A percentile compares a stretch with the other conserved stretches of the same genome.
phyloP scores from a whole-genome alignment of 192 early-diverging fungal species.

The Linnemannia hyalina region DNA sequence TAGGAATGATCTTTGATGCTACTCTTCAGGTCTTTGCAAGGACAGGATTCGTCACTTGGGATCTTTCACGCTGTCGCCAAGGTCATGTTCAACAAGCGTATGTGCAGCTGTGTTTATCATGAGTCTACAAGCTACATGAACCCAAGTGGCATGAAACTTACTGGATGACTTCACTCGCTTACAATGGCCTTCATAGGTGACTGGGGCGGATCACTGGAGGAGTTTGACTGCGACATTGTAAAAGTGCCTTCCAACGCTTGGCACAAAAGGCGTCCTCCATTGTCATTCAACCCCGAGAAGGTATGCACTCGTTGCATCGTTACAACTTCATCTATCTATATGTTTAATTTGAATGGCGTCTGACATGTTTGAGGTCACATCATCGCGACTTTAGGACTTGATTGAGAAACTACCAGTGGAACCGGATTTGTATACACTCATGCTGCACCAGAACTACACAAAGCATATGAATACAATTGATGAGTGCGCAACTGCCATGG shows the following conservation, averaged over 20 bases:
- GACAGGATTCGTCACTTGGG: constrained; percentile 60
- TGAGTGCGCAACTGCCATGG: constrained; percentile 61
- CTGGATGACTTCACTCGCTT: neutral
- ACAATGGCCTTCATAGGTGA: constrained; percentile 6
- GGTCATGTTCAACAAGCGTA: constrained; percentile 70
- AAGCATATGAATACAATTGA: constrained; percentile 63
- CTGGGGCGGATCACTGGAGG: constrained; percentile 10
- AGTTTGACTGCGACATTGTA: constrained; percentile 37
- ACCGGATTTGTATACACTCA: constrained; percentile 62
- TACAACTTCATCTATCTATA: neutral
- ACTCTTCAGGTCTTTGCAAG: constrained; percentile 10
- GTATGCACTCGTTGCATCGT: neutral
- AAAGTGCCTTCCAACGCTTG: constrained; percentile 21
- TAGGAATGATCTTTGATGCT: no score
- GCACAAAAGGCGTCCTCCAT: constrained; percentile 27
- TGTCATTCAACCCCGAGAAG: constrained; percentile 47
- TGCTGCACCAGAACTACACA: constrained; percentile 71
- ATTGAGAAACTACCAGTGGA: constrained; percentile 69
- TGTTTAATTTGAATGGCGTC: neutral
- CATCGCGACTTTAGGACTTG: constrained; percentile 28
- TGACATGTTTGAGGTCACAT: neutral
- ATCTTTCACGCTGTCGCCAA: constrained; percentile 77
- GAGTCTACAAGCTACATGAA: neutral
- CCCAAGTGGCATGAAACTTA: neutral
- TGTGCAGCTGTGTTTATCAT: neutral